Evolutionary conservation across 768 basidiomycete genomes (phyloP), one percentile per base, ranked within the genome.

Genomic region (Sarcomyxa edulis): DNA sequence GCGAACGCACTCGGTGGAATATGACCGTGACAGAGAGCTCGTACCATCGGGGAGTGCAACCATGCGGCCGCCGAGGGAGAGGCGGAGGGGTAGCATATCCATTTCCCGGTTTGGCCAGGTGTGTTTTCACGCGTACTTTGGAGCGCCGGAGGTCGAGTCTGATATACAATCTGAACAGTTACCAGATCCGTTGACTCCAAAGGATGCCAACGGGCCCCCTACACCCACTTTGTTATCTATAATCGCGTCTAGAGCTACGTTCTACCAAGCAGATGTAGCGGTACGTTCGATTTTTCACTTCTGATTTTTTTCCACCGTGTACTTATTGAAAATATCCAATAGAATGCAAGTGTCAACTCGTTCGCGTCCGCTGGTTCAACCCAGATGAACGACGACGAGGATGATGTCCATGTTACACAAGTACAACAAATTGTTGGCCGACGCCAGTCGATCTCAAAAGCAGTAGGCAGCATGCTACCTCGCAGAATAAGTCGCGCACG

Each of bases 1-100:
- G 33, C 33, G n/a, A n/a, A n/a, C n/a, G n/a, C n/a, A n/a, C n/a
- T n/a, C n/a, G n/a, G n/a, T 18, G 10, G 33, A 35, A 32, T 28
- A 39, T 23, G 38, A 39, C 11, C 25, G 28, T 12, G 29, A 28
- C 3, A 18, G 7, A 7, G 29, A 19, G 14, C 28, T 20, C 38
- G 16, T 20, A 39, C 16, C 26, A 30, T 22, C 38, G 21, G 38
- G 16, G 38, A 21, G n/a, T n/a, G 32, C 22, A 11, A 3, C 29
- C 38, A 11, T 31, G 29, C 10, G 19, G 11, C 21, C 18, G 12
- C 28, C 28, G 14, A 15, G 19, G 25, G 38, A 31, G 16, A 28
- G 38, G n/a, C 38, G 38, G 9, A 14, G 38, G 11, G 38, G 38
- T 21, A 39, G 38, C 29, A 27, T 39, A 20, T 39, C 38, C 29